Percentiles rank a stretch among this genome's conserved stretches.
These are phyloP conservation scores for Populus simonii DNA, from an alignment of 345 rosid species.

Conservation along the genomic window DNA sequence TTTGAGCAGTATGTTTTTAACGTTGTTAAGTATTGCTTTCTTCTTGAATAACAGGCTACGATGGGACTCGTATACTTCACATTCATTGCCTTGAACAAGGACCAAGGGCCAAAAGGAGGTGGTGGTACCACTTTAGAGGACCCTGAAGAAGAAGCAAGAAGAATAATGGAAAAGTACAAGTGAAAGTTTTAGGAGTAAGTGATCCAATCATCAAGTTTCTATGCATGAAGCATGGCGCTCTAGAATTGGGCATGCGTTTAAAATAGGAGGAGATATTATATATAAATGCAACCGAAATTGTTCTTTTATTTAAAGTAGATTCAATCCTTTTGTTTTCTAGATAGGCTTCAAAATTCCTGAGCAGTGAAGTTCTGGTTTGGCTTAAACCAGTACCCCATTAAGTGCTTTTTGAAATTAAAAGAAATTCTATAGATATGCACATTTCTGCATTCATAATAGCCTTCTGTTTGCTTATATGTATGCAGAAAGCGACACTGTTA, in stretches of 20 bases:
- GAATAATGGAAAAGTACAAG: slow-evolving; percentile 95
- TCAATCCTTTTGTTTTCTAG: neutral
- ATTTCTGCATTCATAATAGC: too few species aligned
- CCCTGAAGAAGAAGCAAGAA: slow-evolving; percentile 72
- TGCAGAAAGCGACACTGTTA: too few species aligned
- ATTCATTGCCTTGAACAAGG: slow-evolving; percentile 83
- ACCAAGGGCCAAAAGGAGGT: slow-evolving; percentile 50
- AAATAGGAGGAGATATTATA: neutral
- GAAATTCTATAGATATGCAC: too few species aligned
- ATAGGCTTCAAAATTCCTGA: too few species aligned
- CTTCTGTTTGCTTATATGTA: too few species aligned
- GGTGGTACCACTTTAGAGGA: slow-evolving; percentile 45
- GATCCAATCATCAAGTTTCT: neutral
- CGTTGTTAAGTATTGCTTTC: neutral
- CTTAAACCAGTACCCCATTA: too few species aligned
- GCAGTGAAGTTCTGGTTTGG: too few species aligned
- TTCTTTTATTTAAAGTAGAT: neutral
- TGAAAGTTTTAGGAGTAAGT: slow-evolving; percentile 13
- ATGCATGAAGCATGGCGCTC: neutral
- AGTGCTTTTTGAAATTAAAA: too few species aligned
- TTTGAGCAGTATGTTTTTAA: neutral
- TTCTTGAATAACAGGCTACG: slow-evolving; percentile 55
- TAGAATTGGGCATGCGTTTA: neutral
- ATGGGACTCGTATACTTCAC: slow-evolving; percentile 88
- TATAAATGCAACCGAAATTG: neutral